Conservation (phyloP, 1,284 basidiomycete species). For the Hemileia vastatrix region DNA sequence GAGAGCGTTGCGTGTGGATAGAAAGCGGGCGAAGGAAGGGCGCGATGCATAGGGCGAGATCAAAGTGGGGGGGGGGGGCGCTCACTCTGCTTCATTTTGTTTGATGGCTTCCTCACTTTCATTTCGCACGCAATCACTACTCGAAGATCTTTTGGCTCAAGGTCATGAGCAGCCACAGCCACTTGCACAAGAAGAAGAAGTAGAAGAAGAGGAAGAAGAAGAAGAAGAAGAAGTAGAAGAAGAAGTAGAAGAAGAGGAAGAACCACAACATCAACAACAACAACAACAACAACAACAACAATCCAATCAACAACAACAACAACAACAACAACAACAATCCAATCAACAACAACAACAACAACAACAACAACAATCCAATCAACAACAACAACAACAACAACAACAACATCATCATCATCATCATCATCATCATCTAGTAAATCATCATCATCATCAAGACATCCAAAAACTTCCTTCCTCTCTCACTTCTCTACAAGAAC, state of each 20-base stretch:
- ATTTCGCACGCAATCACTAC: too few relatives aligned
- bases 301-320: not conserved
- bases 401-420: not conserved
- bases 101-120: too few relatives aligned
- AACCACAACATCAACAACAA: not conserved
- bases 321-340: not conserved
- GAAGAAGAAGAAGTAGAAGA: conserved; percentile 24
- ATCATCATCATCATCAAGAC: too few relatives aligned
- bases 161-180: too few relatives aligned
- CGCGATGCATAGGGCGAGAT: not conserved
- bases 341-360: not conserved
- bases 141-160: too few relatives aligned
- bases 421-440: not conserved
- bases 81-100: too few relatives aligned
- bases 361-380: not conserved
- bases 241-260: conserved; percentile 5
- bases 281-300: not conserved
- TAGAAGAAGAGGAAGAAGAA: conserved; percentile 35
- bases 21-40: conserved; percentile 8
- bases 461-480: too few relatives aligned
- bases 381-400: not conserved
- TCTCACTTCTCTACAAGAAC: too few relatives aligned
- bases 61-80: too few relatives aligned
- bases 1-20: conserved; percentile 17
- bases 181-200: conserved; percentile 31